Conservation (phyloP, 2,329 filamentous ascomycete species). For the Trichoderma guizhouense region DNA sequence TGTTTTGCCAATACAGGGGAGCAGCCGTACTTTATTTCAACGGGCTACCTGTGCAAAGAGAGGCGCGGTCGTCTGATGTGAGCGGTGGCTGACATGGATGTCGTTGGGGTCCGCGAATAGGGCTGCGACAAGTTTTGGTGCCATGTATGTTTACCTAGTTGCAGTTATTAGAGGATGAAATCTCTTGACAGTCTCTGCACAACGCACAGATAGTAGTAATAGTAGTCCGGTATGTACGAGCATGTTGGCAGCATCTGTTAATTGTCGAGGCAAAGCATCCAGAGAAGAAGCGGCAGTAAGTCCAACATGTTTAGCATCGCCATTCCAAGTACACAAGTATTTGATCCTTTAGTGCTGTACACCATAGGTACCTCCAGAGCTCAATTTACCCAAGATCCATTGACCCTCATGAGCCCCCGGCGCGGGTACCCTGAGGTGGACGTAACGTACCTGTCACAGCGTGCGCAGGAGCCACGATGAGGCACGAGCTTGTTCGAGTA, state of each 20-base stretch:
- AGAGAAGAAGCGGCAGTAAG: neutral
- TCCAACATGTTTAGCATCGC: neutral
- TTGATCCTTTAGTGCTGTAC: neutral
- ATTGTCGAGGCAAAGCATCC: neutral
- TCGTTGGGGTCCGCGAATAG: slow-evolving; percentile 13
- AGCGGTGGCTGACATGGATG: slow-evolving; percentile 11
- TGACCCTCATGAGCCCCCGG: neutral
- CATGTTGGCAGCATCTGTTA: neutral
- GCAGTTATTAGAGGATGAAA: neutral
- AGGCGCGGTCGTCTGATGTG: slow-evolving; percentile 4
- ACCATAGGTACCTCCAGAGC: neutral
- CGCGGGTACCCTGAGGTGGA: neutral
- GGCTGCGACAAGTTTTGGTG: slow-evolving; percentile 13
- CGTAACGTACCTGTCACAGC: slow-evolving; percentile 9
- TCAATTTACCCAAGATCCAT: neutral
- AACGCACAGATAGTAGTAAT: neutral
- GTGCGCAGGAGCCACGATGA: slow-evolving; percentile 5
- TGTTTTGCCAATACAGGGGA: neutral
- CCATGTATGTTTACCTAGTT: neutral
- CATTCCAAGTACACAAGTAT: neutral
- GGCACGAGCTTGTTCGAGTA: slow-evolving; percentile 17
- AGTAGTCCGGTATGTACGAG: neutral
- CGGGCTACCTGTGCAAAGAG: neutral
- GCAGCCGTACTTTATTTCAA: neutral
- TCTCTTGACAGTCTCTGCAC: neutral